Evolutionary conservation across 2,329 filamentous ascomycete genomes (phyloP), one percentile per base, ranked within the genome.

Genomic region (Talaromyces sp.): DNA sequence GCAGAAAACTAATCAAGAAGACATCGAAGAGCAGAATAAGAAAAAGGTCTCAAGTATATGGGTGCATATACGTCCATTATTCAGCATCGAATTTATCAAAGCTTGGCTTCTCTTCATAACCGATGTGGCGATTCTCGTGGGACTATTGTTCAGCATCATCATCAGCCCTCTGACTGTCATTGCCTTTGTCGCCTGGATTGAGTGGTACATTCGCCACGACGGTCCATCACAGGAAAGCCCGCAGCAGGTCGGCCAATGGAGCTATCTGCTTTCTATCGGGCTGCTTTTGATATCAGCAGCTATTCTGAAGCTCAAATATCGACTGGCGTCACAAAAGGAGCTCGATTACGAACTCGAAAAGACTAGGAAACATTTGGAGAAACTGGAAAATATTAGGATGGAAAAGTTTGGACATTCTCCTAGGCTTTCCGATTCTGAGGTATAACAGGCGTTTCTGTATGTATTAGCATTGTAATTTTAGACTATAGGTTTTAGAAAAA

Each of bases 171-270:
- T 73, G 0, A 72, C 70, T 0, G 66, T 69, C 1, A 64, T 73
- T 8, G 72, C 70, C 0, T 74, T 74, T 54, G 67, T 74, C 1
- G 61, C 64, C 8, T 74, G 71, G 70, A 70, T 71, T n/a, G 72
- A 74, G 56, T 70, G 65, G 57, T 72, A 67, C 59, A 72, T 74
- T 9, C 57, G 65, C 32, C 65, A 70, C 13, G 72, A 74, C 47
- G 70, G 71, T 1, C 67, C 70, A 0, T 63, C 66, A 0, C 65
- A 69, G 33, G 72, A 74, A 57, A 65, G 62, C 42, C 67, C 69
- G 0, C 63, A 67, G 22, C 71, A 73, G 49, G 72, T 74, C 13
- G 72, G 70, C 9, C 72, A 74, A 55, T 74, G 72, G 72, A 64
- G 66, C 2, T 67, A 66, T 17, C 47, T 71, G 7, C 69, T 69